Conservation (phyloP, 116 monocot genomes). For the Iris pallida region DNA sequence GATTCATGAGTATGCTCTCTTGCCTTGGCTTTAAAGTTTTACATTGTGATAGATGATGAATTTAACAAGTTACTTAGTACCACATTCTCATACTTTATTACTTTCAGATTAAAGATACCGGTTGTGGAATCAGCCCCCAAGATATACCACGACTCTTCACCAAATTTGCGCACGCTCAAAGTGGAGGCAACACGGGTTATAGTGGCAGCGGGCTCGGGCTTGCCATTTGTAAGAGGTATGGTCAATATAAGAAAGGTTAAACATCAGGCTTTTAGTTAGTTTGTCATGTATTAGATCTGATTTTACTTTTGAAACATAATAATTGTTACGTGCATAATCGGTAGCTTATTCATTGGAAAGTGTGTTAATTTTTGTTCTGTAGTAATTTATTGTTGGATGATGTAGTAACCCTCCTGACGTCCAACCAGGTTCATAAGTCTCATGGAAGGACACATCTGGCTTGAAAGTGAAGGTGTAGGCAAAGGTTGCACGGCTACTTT, state of each 20-base stretch:
- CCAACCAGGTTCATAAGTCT: slow-evolving; percentile 65
- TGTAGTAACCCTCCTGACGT: not conserved
- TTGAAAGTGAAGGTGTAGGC: slow-evolving; percentile 87
- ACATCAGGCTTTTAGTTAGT: too few relatives aligned
- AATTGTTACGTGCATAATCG: too few relatives aligned
- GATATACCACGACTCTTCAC: slow-evolving; percentile 78
- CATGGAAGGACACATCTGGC: slow-evolving; percentile 89
- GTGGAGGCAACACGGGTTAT: slow-evolving; percentile 30
- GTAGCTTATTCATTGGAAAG: too few relatives aligned
- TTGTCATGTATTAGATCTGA: too few relatives aligned
- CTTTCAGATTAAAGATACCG: slow-evolving; percentile 83
- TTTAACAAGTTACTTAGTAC: not conserved
- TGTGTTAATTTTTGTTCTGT: too few relatives aligned
- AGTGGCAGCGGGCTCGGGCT: slow-evolving; percentile 81
- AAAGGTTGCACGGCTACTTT: slow-evolving; percentile 85
- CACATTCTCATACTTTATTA: not conserved
- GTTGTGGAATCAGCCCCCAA: slow-evolving; percentile 78
- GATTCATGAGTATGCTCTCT: too few relatives aligned
- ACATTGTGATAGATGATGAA: not conserved
- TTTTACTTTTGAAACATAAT: too few relatives aligned
- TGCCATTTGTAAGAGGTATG: slow-evolving; percentile 91
- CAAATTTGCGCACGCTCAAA: slow-evolving; percentile 60
- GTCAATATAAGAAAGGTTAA: not conserved
- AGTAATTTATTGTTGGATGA: too few relatives aligned
- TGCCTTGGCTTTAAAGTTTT: too few relatives aligned